These are phyloP conservation scores for Mycena rosella DNA, from an alignment of 768 basidiomycete species.

Conservation along the genomic window DNA sequence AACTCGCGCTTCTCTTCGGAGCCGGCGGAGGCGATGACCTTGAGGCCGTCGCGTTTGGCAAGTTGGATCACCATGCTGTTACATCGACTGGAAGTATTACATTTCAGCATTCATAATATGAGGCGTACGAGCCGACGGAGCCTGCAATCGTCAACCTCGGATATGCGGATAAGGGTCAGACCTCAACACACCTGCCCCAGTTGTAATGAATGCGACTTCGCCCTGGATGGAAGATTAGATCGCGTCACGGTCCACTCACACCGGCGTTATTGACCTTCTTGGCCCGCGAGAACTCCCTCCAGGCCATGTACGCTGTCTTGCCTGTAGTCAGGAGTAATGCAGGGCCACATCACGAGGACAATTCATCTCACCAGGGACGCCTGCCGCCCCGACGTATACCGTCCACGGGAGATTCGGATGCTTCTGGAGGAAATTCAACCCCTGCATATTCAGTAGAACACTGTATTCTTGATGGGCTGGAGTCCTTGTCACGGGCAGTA, in stretches of 20 bases:
- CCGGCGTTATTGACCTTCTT: no score
- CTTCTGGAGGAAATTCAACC: no score
- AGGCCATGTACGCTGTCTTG: slow-evolving; percentile 42
- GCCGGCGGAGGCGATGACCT: slow-evolving; percentile 3
- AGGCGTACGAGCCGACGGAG: no score
- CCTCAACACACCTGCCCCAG: no score
- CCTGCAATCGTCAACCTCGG: no score
- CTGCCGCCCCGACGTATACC: slow-evolving; percentile 61
- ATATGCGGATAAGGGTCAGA: no score
- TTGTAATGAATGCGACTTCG: no score
- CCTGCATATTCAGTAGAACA: neutral
- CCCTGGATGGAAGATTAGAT: no score
- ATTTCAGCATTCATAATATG: no score
- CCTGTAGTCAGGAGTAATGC: slow-evolving; percentile 29
- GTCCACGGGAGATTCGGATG: slow-evolving; percentile 18
- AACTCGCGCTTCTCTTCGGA: slow-evolving; percentile 4
- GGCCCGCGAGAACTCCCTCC: slow-evolving; percentile 37
- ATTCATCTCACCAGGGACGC: slow-evolving; percentile 63
- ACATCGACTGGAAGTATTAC: no score
- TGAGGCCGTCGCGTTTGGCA: slow-evolving; percentile 6
- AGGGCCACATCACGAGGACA: no score
- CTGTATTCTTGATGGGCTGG: slow-evolving; percentile 28
- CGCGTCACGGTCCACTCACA: no score
- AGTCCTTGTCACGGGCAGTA: neutral
- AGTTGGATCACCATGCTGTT: slow-evolving; percentile 11